Evolutionary conservation across 805 yeast species (phyloP).

Genomic region (Tetrapisispora nanseiensis): DNA sequence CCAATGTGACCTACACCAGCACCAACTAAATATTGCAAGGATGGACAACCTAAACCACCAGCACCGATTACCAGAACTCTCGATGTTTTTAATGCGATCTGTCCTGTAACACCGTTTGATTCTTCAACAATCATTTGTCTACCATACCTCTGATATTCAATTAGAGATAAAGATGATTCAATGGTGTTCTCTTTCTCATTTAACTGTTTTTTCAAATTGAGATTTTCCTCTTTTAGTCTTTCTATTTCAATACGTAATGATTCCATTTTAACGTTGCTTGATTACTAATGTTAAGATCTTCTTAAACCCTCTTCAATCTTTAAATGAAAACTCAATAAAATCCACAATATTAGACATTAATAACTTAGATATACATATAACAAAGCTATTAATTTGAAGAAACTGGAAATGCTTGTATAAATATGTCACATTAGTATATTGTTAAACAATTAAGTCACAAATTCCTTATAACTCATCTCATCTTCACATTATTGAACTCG

Average conservation of each 20-base stretch:
- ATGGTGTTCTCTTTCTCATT: background rate
- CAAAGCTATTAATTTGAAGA: too few species aligned
- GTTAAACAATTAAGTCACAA: too few species aligned
- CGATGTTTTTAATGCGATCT: constrained; percentile 45
- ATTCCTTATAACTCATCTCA: too few species aligned
- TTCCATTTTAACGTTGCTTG: background rate
- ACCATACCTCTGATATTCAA: constrained; percentile 80
- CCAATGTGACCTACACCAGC: constrained; percentile 84
- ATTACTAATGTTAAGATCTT: too few species aligned
- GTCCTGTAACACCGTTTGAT: constrained; percentile 44
- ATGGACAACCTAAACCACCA: constrained; percentile 95
- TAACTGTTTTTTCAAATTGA: constrained; percentile 13
- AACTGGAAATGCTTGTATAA: too few species aligned
- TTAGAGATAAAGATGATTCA: constrained; percentile 31
- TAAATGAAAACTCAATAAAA: too few species aligned
- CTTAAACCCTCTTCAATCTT: background rate
- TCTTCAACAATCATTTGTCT: constrained; percentile 91
- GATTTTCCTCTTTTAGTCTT: constrained; percentile 22
- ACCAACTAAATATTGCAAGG: constrained; percentile 71
- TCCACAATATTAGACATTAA: too few species aligned
- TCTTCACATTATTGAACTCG: too few species aligned
- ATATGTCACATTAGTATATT: too few species aligned
- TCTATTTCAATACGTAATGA: constrained; percentile 14
- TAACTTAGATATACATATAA: too few species aligned
- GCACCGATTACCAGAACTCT: constrained; percentile 81